Evolutionary conservation across 2,329 filamentous ascomycete species (phyloP).

Genomic region (Leptographium procerum): DNA sequence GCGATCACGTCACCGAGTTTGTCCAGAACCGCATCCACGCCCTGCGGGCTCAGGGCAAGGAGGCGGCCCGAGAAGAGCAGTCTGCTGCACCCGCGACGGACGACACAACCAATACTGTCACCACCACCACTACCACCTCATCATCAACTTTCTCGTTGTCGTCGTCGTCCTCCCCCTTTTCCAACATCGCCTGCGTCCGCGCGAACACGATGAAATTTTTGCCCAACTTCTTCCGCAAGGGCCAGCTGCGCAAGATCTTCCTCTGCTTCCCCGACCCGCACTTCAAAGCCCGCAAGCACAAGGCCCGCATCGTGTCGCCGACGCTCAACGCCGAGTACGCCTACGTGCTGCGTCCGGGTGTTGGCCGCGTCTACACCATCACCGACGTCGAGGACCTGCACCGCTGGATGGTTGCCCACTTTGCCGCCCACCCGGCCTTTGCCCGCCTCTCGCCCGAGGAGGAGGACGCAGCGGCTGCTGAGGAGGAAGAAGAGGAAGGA

Average conservation of each 20-base stretch:
- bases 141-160: constrained; percentile 16
- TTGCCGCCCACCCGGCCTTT: constrained; percentile 68
- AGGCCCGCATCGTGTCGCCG: constrained; percentile 83
- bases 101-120: background rate
- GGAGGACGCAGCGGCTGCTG: constrained; percentile 31
- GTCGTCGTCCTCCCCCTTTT: constrained; percentile 40
- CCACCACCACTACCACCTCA: background rate
- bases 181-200: constrained; percentile 81
- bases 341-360: constrained; percentile 65
- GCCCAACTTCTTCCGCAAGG: constrained; percentile 86
- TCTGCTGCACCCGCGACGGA: background rate
- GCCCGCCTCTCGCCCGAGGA: constrained; percentile 54
- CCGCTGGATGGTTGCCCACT: constrained; percentile 83
- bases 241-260: constrained; percentile 81
- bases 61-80: background rate
- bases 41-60: constrained; percentile 52
- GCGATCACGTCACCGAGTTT: constrained; percentile 79
- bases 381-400: constrained; percentile 95
- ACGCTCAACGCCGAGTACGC: constrained; percentile 91
- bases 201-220: constrained; percentile 99
- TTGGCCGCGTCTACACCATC: constrained; percentile 83
- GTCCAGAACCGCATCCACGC: constrained; percentile 80
- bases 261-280: constrained; percentile 98
- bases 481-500: background rate
- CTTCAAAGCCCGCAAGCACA: constrained; percentile 96